Evolutionary conservation across 1,139 yeast species (phyloP).

Genomic region (Taphrina pruni): DNA sequence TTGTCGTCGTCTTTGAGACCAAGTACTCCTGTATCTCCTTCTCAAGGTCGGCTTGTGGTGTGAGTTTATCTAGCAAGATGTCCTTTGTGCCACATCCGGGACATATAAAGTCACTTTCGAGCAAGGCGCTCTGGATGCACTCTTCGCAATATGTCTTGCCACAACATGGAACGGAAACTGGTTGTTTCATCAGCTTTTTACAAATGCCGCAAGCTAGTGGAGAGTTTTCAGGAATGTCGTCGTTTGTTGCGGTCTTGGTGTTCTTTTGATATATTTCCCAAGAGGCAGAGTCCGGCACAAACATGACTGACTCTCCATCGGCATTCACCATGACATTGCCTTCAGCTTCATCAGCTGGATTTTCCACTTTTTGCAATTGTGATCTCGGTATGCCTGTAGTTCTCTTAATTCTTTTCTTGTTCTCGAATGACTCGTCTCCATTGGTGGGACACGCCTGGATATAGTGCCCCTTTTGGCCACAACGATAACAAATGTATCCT

Average conservation of each 20-base stretch:
- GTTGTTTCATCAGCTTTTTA: conserved; percentile 66
- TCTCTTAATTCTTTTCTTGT: conserved; percentile 76
- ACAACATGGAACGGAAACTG: conserved; percentile 91
- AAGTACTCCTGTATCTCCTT: conserved; percentile 7
- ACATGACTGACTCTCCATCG: conserved; percentile 93
- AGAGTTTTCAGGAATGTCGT: conserved; percentile 62
- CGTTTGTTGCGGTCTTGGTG: conserved; percentile 58
- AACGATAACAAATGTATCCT: conserved; percentile 91
- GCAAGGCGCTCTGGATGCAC: conserved; percentile 71
- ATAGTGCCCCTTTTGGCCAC: conserved; percentile 96
- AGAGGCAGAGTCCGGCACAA: conserved; percentile 85
- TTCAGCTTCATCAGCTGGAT: conserved; percentile 56
- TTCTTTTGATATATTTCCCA: conserved; percentile 77
- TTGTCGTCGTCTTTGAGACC: neutral
- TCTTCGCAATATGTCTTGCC: conserved; percentile 62
- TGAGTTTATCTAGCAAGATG: conserved; percentile 64
- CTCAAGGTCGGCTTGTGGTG: conserved; percentile 12
- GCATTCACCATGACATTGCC: conserved; percentile 86
- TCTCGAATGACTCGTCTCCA: conserved; percentile 91
- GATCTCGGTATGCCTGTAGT: conserved; percentile 98
- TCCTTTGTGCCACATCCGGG: conserved; percentile 83
- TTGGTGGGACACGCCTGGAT: conserved; percentile 94
- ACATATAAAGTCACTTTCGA: conserved; percentile 87
- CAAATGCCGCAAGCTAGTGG: conserved; percentile 68
- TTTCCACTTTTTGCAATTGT: conserved; percentile 80